A percentile compares a stretch with the other conserved stretches of the same genome.
Conservation (phyloP, 495 filamentous ascomycete genomes). For the Lasiosphaeria hispida region DNA sequence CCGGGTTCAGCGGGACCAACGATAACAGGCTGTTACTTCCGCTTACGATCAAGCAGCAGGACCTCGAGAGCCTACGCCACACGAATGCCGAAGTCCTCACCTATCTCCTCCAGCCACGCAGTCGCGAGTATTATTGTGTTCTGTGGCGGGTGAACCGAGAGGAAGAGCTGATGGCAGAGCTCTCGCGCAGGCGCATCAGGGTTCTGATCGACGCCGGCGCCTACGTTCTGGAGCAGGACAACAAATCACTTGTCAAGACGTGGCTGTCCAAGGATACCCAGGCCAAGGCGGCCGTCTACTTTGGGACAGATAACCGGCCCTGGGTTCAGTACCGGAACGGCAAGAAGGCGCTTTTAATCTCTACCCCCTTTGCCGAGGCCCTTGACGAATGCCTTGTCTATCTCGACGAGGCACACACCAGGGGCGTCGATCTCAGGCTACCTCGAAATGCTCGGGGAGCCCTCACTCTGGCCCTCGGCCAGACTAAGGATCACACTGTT, state of each 20-base stretch:
- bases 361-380: slow-evolving; percentile 42
- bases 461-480: slow-evolving; percentile 44
- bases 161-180: slow-evolving; percentile 1
- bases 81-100: no score
- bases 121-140: neutral
- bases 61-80: no score
- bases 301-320: slow-evolving; percentile 37
- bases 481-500: slow-evolving; percentile 49
- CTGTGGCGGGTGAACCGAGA: neutral
- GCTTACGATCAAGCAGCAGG: no score
- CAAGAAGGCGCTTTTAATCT: slow-evolving; percentile 30
- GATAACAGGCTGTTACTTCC: no score
- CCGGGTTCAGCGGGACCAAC: no score
- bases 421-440: slow-evolving; percentile 50
- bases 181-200: neutral
- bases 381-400: slow-evolving; percentile 43
- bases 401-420: slow-evolving; percentile 47
- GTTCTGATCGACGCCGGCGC: slow-evolving; percentile 44
- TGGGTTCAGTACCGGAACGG: slow-evolving; percentile 32
- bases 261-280: slow-evolving; percentile 45
- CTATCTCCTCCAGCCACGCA: no score
- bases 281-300: slow-evolving; percentile 35
- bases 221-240: slow-evolving; percentile 46
- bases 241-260: slow-evolving; percentile 34
- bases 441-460: slow-evolving; percentile 39